Percentiles rank a stretch among this genome's conserved stretches.
Evolutionary conservation across 257 asterid genomes (phyloP).

Genomic region (Euphrasia confusa): DNA sequence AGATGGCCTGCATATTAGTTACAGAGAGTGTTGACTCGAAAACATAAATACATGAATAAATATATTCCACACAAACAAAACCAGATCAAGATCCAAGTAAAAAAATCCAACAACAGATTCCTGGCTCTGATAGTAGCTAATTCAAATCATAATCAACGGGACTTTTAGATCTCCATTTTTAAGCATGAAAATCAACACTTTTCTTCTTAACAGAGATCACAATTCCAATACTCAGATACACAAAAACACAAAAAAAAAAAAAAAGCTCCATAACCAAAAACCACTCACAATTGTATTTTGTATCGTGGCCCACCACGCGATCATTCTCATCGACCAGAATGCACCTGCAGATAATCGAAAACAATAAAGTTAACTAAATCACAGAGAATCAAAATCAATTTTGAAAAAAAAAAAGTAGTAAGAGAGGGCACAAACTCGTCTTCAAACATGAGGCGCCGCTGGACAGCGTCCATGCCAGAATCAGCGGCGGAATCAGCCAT

Average conservation of each 20-base stretch:
- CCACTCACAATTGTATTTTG: constrained; percentile 83
- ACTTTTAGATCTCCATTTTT: background rate
- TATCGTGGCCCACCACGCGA: constrained; percentile 82
- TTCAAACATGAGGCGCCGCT: constrained; percentile 93
- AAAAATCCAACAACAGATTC: background rate
- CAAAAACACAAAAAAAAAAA: no score
- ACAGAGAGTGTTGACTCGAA: constrained; percentile 7
- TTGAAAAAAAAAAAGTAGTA: background rate
- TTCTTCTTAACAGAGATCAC: background rate
- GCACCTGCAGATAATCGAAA: constrained; percentile 49
- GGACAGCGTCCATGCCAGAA: constrained; percentile 89
- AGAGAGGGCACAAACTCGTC: constrained; percentile 61
- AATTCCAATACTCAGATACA: no score
- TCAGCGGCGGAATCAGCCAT: constrained; percentile 60
- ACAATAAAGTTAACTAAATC: background rate
- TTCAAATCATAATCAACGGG: background rate
- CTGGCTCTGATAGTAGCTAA: background rate
- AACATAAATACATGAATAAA: background rate
- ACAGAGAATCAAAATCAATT: background rate
- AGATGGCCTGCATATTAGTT: constrained; percentile 63
- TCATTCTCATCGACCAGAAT: constrained; percentile 92
- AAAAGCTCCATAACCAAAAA: background rate
- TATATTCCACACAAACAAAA: background rate
- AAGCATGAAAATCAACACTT: background rate
- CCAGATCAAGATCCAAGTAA: background rate